Conservation (phyloP, 2,329 filamentous ascomycete species). For the Penicillium sp. region DNA sequence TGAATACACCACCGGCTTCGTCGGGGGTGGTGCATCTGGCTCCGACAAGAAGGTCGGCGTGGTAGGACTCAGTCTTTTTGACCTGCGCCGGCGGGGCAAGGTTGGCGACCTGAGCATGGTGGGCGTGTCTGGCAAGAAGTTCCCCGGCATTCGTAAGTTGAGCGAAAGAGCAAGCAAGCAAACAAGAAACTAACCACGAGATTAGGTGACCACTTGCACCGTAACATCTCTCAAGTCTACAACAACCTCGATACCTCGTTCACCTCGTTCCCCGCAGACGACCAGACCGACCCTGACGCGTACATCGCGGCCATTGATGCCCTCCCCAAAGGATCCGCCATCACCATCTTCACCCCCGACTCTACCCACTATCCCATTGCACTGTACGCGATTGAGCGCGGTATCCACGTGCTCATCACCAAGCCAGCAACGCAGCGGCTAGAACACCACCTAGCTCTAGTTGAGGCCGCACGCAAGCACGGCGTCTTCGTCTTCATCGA, state of each 20-base stretch:
- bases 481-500: constrained; percentile 89
- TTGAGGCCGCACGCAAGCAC: constrained; percentile 67
- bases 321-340: constrained; percentile 76
- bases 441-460: constrained; percentile 71
- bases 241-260: constrained; percentile 87
- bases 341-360: constrained; percentile 95
- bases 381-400: constrained; percentile 82
- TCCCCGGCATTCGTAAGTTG: constrained; percentile 77
- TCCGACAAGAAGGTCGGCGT: constrained; percentile 97
- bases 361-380: constrained; percentile 91
- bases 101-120: constrained; percentile 85
- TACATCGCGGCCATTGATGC: constrained; percentile 89
- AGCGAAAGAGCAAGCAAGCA: background rate
- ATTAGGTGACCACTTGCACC: constrained; percentile 72
- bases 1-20: constrained; percentile 95
- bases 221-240: constrained; percentile 85
- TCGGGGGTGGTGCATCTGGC: constrained; percentile 74
- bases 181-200: constrained; percentile 4
- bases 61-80: constrained; percentile 84
- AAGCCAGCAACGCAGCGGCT: constrained; percentile 89
- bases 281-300: constrained; percentile 68
- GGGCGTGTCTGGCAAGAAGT: constrained; percentile 83
- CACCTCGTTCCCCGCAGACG: constrained; percentile 74
- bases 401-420: constrained; percentile 87
- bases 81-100: constrained; percentile 82